A percentile compares a stretch with the other conserved stretches of the same genome.
phyloP scores from a whole-genome alignment of 176 grass and related monocot species.

The Pharus latifolius region DNA sequence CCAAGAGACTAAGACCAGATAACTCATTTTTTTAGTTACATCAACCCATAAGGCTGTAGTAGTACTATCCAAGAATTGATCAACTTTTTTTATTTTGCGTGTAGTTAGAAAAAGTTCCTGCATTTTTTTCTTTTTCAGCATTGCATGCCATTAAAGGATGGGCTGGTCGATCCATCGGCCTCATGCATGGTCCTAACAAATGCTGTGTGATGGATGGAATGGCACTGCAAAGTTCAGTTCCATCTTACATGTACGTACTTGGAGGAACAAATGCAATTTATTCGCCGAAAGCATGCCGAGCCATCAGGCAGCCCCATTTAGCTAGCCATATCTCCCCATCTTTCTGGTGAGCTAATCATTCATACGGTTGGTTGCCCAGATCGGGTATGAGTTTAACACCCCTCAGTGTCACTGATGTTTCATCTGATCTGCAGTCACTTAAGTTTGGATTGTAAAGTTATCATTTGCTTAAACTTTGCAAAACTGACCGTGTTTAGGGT shows the following conservation, averaged over 20 bases:
- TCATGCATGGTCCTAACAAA: slow-evolving; percentile 28
- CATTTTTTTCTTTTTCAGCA: too few relatives aligned
- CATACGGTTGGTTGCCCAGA: slow-evolving; percentile 5
- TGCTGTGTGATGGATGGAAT: slow-evolving; percentile 2
- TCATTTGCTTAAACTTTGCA: too few relatives aligned
- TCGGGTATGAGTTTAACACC: not conserved
- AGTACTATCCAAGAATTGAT: not conserved
- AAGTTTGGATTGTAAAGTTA: too few relatives aligned
- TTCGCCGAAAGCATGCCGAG: slow-evolving; percentile 36
- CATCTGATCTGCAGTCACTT: not conserved
- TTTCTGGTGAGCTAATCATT: slow-evolving; percentile 14
- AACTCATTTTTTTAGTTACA: not conserved
- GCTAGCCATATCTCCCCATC: not conserved
- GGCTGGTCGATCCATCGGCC: not conserved
- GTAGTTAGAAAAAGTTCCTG: too few relatives aligned
- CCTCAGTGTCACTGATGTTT: not conserved
- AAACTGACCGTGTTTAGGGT: too few relatives aligned
- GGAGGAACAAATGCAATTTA: slow-evolving; percentile 26
- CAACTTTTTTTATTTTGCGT: not conserved
- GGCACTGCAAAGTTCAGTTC: slow-evolving; percentile 8
- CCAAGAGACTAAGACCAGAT: not conserved
- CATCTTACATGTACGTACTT: slow-evolving; percentile 5
- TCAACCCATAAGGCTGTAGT: not conserved
- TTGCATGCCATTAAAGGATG: slow-evolving; percentile 43
- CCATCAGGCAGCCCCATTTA: not conserved